Conservation (phyloP, 768 basidiomycete species). For the Mycena haematopus region DNA sequence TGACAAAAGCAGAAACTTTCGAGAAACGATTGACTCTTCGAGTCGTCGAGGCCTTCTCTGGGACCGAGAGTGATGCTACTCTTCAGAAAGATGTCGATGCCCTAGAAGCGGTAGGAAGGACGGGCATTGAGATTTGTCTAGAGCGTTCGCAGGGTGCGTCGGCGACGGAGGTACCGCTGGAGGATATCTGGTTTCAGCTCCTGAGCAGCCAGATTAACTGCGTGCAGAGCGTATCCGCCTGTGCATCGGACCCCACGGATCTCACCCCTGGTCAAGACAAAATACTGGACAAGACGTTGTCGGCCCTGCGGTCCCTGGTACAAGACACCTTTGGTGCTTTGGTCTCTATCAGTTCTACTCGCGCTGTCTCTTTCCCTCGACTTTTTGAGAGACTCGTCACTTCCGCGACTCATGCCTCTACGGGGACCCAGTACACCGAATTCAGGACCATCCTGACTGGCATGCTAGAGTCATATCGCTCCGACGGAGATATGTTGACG, state of each 20-base stretch:
- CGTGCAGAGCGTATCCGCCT: constrained; percentile 71
- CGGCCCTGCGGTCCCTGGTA: constrained; percentile 72
- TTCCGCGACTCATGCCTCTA: constrained; percentile 57
- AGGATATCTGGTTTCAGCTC: constrained; percentile 91
- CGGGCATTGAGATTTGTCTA: constrained; percentile 73
- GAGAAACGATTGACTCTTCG: constrained; percentile 55
- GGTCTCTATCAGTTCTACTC: constrained; percentile 82
- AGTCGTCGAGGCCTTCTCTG: constrained; percentile 48
- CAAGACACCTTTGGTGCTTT: constrained; percentile 86
- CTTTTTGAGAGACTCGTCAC: constrained; percentile 93
- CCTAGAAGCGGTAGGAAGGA: constrained; percentile 63
- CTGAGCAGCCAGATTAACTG: constrained; percentile 82
- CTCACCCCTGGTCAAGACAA: constrained; percentile 18
- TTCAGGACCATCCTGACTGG: constrained; percentile 89
- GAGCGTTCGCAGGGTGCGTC: constrained; percentile 60
- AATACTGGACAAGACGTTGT: constrained; percentile 43
- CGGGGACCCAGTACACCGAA: constrained; percentile 82
- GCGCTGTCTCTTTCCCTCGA: constrained; percentile 86
- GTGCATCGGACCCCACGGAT: constrained; percentile 37
- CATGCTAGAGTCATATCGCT: constrained; percentile 95
- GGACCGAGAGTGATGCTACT: constrained; percentile 29
- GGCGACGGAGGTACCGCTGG: constrained; percentile 54
- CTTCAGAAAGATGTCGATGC: constrained; percentile 49
- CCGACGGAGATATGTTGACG: constrained; percentile 87
- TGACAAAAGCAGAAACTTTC: constrained; percentile 68